These are phyloP conservation scores for Martensiomyces pterosporus DNA, from an alignment of 192 early-diverging fungal genomes.

Conservation along the genomic window DNA sequence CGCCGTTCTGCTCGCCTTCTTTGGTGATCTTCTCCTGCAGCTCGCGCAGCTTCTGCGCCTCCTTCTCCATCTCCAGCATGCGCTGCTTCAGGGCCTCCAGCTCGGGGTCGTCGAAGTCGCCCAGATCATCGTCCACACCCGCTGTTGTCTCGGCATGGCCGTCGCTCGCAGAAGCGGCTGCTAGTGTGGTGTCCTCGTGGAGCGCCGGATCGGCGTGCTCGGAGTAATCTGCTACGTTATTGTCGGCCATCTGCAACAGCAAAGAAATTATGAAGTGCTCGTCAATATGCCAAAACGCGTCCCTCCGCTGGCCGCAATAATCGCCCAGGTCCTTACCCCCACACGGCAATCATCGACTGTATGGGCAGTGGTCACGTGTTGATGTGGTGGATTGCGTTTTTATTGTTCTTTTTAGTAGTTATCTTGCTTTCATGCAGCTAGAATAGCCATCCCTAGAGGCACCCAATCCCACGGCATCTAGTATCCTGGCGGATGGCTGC, in stretches of 20 bases:
- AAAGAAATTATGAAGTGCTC: no score
- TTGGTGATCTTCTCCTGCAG: slow-evolving; percentile 42
- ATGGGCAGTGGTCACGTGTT: no score
- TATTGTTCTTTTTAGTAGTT: no score
- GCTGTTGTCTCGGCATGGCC: slow-evolving; percentile 7
- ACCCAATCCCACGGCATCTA: background rate
- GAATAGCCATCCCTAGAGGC: no score
- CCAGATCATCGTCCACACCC: slow-evolving; percentile 8
- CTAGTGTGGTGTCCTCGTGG: slow-evolving; percentile 7
- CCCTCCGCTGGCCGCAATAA: no score
- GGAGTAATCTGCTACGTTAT: slow-evolving; percentile 4
- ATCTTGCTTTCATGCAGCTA: no score
- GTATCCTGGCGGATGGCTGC: slow-evolving; percentile 15
- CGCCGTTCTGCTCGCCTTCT: slow-evolving; percentile 13
- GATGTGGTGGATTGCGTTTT: no score
- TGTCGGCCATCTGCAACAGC: background rate
- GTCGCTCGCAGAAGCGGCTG: no score
- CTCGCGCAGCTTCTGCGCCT: slow-evolving; percentile 47
- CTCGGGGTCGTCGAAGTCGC: slow-evolving; percentile 28
- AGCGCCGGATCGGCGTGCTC: slow-evolving; percentile 14
- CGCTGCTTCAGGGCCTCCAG: slow-evolving; percentile 41
- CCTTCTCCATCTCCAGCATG: slow-evolving; percentile 49
- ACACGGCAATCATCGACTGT: no score
- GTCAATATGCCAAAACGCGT: no score
- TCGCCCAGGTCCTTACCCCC: no score